Evolutionary conservation across 1,139 yeast species (phyloP), one percentile per base, ranked within the genome.

Genomic region (Magnusiomyces sp.): DNA sequence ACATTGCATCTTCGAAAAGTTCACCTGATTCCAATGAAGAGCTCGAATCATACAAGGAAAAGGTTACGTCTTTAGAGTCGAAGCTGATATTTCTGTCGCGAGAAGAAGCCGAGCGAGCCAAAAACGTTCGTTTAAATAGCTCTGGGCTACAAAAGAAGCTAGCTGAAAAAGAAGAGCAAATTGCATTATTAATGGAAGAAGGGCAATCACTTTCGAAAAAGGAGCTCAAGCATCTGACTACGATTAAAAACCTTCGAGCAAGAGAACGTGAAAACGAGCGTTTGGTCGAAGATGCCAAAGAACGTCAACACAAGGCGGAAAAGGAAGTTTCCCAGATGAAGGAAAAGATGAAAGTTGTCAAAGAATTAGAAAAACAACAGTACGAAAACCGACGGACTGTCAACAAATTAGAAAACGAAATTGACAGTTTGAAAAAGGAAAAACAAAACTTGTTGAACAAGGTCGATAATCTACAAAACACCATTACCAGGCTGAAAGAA

Each of bases 161-260:
- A 27, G 68, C 72, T 2, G 77, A 74, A 41, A 77, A 77, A 56
- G 89, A 84, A 45, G 72, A 71, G 27, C 71, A 72, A 38, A 73
- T 84, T 54, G 82, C 78, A 27, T 69, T 74, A 54, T 70, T 90
- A 37, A 65, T 84, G 61, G 79, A 77, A 52, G 97, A 90, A 65
- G 97, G 97, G 2, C 83, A 85, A 55, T 78, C 76, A 31, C 69
- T 90, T 40, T 83, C 95, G 0, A 76, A 76, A 53, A 83, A 80
- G 54, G 97, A 92, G 60, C 71, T 88, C 37, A 79, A 78, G 57
- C 73, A 82, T 50, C 81, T 78, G 59, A 87, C 80, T 39, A 72
- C 81, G 1, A 79, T 90, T 48, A 85, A 85, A 57, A 74, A 74
- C 54, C 66, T 88, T 46, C 77, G 80, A 50, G 64, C 73, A 5